phyloP scores from a whole-genome alignment of 129 eudicot species.

The Ambrosia artemisiifolia region DNA sequence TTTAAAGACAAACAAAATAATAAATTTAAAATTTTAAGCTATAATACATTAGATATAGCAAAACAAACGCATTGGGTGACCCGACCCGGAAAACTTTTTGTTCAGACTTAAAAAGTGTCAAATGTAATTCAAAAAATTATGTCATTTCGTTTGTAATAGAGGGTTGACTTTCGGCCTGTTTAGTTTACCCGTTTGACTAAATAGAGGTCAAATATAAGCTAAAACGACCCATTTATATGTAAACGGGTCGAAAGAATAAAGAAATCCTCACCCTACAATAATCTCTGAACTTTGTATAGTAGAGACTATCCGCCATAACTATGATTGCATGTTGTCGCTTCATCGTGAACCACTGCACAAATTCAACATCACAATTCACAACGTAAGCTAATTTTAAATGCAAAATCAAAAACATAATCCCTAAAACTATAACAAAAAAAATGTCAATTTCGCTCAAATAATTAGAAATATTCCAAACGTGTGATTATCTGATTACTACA shows the following conservation, averaged over 20 bases:
- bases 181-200: not conserved
- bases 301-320: constrained; percentile 67
- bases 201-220: not conserved
- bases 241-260: not conserved
- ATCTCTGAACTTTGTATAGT: constrained; percentile 62
- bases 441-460: no score
- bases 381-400: not conserved
- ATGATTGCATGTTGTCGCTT: constrained; percentile 81
- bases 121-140: not conserved
- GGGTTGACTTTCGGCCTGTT: not conserved
- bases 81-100: no score
- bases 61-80: not conserved
- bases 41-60: not conserved
- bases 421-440: no score
- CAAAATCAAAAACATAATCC: not conserved
- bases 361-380: not conserved
- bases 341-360: constrained; percentile 82
- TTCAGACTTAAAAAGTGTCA: not conserved
- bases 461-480: no score
- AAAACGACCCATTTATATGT: not conserved
- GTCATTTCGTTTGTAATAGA: not conserved
- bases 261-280: constrained; percentile 56
- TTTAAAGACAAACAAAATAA: no score
- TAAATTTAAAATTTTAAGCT: no score
- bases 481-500: not conserved